Evolutionary conservation across 306 rosid species (phyloP).

Genomic region (Mimosa pudica): DNA sequence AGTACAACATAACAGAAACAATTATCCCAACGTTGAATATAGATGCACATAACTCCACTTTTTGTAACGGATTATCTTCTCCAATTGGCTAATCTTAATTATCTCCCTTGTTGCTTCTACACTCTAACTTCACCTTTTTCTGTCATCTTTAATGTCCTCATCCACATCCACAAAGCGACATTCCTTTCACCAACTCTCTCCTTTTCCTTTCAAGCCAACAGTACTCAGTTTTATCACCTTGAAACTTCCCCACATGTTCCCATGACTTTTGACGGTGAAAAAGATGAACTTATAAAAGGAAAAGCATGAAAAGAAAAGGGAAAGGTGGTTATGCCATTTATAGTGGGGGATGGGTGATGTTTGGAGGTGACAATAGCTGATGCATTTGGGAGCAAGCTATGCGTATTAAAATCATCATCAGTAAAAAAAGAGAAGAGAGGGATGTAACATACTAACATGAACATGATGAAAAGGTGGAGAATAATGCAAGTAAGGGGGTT

Average conservation of each 20-base stretch:
- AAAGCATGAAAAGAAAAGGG: neutral
- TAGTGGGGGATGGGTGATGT: neutral
- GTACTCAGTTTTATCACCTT: neutral
- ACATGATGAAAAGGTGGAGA: neutral
- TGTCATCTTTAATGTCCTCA: neutral
- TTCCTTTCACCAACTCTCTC: neutral
- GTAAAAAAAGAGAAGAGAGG: neutral
- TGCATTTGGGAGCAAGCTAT: neutral
- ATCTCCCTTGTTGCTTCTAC: neutral
- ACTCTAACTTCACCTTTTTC: neutral
- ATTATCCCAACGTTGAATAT: constrained; percentile 22
- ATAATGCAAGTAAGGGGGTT: neutral
- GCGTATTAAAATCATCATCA: neutral
- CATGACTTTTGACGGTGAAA: neutral
- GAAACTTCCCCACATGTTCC: neutral
- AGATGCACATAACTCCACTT: neutral
- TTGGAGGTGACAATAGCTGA: neutral
- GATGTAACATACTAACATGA: neutral
- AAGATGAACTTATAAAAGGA: neutral
- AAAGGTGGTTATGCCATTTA: neutral
- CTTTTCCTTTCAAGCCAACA: neutral
- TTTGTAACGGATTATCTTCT: constrained; percentile 3
- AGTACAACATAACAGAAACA: neutral
- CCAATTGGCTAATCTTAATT: neutral
- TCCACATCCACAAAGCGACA: neutral